A percentile compares a stretch with the other conserved stretches of the same genome.
These are phyloP conservation scores for Tylopilus sp. DNA, from an alignment of 768 basidiomycete genomes.

Conservation along the genomic window DNA sequence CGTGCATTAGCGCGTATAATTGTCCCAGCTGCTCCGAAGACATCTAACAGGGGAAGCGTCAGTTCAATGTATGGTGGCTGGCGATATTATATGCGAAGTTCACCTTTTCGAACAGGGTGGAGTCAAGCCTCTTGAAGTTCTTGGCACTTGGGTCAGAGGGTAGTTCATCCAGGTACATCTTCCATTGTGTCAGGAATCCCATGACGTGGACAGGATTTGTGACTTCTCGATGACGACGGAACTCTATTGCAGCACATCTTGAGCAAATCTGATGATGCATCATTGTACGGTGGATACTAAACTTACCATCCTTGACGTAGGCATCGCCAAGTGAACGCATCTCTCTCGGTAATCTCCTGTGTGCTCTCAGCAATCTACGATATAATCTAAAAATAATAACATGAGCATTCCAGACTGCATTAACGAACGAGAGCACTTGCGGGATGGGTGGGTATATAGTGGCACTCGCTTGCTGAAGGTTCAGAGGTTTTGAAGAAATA, in stretches of 20 bases:
- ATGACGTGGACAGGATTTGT: slow-evolving; percentile 90
- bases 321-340: slow-evolving; percentile 84
- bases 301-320: slow-evolving; percentile 75
- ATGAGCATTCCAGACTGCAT: not conserved
- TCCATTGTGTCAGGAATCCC: slow-evolving; percentile 96
- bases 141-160: slow-evolving; percentile 40
- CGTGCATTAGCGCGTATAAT: slow-evolving; percentile 92
- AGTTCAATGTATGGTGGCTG: not conserved
- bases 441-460: slow-evolving; percentile 80
- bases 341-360: slow-evolving; percentile 66
- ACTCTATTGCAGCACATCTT: slow-evolving; percentile 53
- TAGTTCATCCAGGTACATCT: slow-evolving; percentile 78
- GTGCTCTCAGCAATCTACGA: slow-evolving; percentile 75
- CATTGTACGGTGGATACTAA: not conserved
- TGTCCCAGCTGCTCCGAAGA: slow-evolving; percentile 90
- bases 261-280: not conserved
- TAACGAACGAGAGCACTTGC: slow-evolving; percentile 41
- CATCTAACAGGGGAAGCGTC: slow-evolving; percentile 49
- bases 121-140: slow-evolving; percentile 65
- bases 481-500: slow-evolving; percentile 53
- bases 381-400: slow-evolving; percentile 54
- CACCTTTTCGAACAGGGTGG: slow-evolving; percentile 75
- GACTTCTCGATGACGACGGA: slow-evolving; percentile 72
- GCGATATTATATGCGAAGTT: not conserved
- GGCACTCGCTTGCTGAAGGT: slow-evolving; percentile 58